These are phyloP conservation scores for Euphorbia schlechtendalii DNA, from an alignment of 441 rosid genomes.

Conservation along the genomic window DNA sequence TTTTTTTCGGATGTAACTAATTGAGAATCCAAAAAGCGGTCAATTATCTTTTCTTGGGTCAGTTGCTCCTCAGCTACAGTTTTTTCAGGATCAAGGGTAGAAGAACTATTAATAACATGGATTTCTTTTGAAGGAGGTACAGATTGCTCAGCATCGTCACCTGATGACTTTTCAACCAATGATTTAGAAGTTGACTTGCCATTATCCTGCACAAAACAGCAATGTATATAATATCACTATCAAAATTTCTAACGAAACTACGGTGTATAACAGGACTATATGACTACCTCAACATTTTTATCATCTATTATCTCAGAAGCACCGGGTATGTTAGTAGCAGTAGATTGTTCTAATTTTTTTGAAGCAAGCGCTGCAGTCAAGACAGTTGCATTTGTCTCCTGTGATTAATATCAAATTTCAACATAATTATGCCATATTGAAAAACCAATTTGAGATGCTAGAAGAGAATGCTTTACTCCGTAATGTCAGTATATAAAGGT, in stretches of 20 bases:
- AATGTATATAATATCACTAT: background rate
- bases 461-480: background rate
- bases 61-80: conserved; percentile 22
- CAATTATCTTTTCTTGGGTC: conserved; percentile 16
- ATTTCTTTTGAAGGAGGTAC: conserved; percentile 23
- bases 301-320: conserved; percentile 31
- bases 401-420: conserved; percentile 20
- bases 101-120: conserved; percentile 23
- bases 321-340: conserved; percentile 26
- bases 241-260: conserved; percentile 12
- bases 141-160: conserved; percentile 25
- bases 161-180: conserved; percentile 15
- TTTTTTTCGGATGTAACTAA: conserved; percentile 13
- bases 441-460: background rate
- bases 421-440: conserved; percentile 4
- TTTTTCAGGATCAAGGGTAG: conserved; percentile 18
- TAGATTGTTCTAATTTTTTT: conserved; percentile 40
- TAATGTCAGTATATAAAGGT: conserved; percentile 4
- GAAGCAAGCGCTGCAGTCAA: conserved; percentile 67
- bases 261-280: background rate
- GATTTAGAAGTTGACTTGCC: conserved; percentile 30
- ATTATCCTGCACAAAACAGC: conserved; percentile 22
- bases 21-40: conserved; percentile 20
- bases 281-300: conserved; percentile 35
- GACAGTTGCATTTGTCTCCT: conserved; percentile 75